phyloP scores from a whole-genome alignment of 2,329 filamentous ascomycete species.

The Byssothecium circinans region DNA sequence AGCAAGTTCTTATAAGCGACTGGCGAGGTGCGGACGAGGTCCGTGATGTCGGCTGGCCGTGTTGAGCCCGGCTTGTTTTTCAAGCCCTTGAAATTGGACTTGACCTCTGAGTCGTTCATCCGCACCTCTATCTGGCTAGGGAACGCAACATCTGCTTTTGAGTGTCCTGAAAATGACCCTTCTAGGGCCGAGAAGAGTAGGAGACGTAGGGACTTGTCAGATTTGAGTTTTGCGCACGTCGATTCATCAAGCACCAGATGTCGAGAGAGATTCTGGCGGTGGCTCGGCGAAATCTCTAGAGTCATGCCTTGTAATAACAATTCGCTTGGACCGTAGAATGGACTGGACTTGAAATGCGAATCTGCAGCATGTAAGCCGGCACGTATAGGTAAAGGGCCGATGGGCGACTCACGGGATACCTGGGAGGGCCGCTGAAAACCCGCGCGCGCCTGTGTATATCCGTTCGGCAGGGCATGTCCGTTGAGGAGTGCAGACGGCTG shows the following conservation, averaged over 20 bases:
- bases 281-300: slow-evolving; percentile 68
- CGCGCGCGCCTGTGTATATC: slow-evolving; percentile 15
- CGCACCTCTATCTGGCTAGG: slow-evolving; percentile 91
- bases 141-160: slow-evolving; percentile 72
- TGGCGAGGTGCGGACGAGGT: slow-evolving; percentile 68
- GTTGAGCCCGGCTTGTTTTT: slow-evolving; percentile 98
- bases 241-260: slow-evolving; percentile 60
- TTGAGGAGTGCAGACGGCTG: slow-evolving; percentile 20
- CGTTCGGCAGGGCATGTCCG: slow-evolving; percentile 27
- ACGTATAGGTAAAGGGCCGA: not conserved
- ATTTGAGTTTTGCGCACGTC: slow-evolving; percentile 58
- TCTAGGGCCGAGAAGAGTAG: slow-evolving; percentile 83
- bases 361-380: not conserved
- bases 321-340: slow-evolving; percentile 76
- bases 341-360: slow-evolving; percentile 71
- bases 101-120: slow-evolving; percentile 83
- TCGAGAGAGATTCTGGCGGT: slow-evolving; percentile 61
- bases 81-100: slow-evolving; percentile 88
- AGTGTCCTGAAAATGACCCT: slow-evolving; percentile 35
- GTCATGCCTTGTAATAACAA: slow-evolving; percentile 66
- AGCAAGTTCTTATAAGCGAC: slow-evolving; percentile 73
- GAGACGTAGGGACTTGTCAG: slow-evolving; percentile 66
- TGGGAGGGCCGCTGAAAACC: slow-evolving; percentile 17
- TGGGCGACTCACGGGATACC: slow-evolving; percentile 20
- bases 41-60: slow-evolving; percentile 87